These are phyloP conservation scores for Camelina neglecta DNA, from an alignment of 345 rosid genomes.

Conservation along the genomic window DNA sequence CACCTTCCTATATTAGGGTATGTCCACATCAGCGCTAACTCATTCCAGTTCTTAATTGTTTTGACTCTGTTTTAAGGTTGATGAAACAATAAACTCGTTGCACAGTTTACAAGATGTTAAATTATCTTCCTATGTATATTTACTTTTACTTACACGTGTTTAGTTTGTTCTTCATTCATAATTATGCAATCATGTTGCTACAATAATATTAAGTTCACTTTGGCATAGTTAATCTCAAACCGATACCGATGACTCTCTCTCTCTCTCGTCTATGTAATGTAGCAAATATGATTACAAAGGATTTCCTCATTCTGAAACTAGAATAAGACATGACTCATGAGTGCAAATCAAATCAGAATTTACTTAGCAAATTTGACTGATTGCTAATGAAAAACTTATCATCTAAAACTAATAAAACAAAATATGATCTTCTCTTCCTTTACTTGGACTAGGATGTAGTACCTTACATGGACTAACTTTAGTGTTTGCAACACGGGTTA, in stretches of 20 bases:
- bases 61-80: slow-evolving; percentile 27
- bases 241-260: neutral
- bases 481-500: too few species aligned
- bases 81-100: slow-evolving; percentile 21
- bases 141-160: neutral
- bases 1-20: slow-evolving; percentile 35
- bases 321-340: neutral
- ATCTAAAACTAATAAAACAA: too few species aligned
- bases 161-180: neutral
- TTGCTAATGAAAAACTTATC: too few species aligned
- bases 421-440: too few species aligned
- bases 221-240: neutral
- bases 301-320: neutral
- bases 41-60: slow-evolving; percentile 34
- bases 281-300: neutral
- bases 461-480: too few species aligned
- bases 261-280: neutral
- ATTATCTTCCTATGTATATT: slow-evolving; percentile 1
- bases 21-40: slow-evolving; percentile 30
- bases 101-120: neutral
- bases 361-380: too few species aligned
- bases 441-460: too few species aligned
- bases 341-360: too few species aligned
- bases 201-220: neutral
- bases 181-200: neutral